phyloP scores from a whole-genome alignment of 2,329 filamentous ascomycete species.

The Gaeumannomyces sp. region DNA sequence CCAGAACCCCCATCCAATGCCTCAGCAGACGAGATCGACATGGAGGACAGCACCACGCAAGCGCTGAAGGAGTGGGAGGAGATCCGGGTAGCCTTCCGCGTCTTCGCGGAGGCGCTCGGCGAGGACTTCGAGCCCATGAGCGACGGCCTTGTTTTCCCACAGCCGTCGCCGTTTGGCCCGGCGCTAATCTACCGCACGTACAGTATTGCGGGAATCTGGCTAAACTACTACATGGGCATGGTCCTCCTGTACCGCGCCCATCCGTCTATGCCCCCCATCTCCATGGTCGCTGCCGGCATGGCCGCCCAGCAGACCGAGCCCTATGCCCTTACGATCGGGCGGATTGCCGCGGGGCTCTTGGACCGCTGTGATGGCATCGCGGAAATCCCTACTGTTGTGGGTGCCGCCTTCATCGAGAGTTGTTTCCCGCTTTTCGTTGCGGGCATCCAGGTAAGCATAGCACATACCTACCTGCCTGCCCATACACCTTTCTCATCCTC shows the following conservation, averaged over 20 bases:
- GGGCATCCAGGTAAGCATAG: conserved; percentile 56
- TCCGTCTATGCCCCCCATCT: conserved; percentile 84
- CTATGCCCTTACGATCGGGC: conserved; percentile 70
- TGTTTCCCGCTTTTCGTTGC: conserved; percentile 82
- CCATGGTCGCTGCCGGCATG: conserved; percentile 79
- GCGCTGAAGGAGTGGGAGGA: conserved; percentile 73
- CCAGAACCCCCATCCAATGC: conserved; percentile 35
- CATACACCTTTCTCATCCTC: not conserved
- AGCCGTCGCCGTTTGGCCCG: conserved; percentile 72
- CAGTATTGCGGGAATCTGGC: conserved; percentile 82
- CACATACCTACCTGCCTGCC: not conserved
- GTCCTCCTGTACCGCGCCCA: conserved; percentile 79
- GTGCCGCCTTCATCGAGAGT: conserved; percentile 75
- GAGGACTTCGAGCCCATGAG: conserved; percentile 71
- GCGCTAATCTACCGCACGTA: conserved; percentile 79
- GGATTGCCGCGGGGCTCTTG: conserved; percentile 68
- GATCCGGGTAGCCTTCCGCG: conserved; percentile 64
- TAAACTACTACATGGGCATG: conserved; percentile 77
- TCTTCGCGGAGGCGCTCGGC: conserved; percentile 60
- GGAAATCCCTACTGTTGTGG: conserved; percentile 69
- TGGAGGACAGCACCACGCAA: conserved; percentile 58
- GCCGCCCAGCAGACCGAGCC: conserved; percentile 64
- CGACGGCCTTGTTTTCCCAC: conserved; percentile 55
- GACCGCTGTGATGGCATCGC: conserved; percentile 45
- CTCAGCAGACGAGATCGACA: conserved; percentile 46